Base-by-base conservation (phyloP, 129 eudicot species). In the Erigeron canadensis region DNA sequence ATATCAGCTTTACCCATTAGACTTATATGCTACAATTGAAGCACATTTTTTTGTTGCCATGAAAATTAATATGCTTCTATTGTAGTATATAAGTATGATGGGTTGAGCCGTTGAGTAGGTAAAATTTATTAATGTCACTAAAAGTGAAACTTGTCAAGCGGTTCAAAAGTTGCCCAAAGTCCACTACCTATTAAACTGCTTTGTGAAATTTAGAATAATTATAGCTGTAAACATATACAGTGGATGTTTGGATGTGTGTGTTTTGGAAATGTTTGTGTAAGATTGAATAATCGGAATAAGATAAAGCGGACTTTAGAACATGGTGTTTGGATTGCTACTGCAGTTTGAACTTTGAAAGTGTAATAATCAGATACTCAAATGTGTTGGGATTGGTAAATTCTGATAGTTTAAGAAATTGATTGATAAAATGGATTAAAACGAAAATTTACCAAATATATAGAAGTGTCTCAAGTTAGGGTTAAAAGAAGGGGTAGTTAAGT, bases 251-350 rank as follows among this genome's bases (percentile, higher is more conserved):
- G 71, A 66, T 45, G 57, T 45, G 57, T 45, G 19, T 48, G 5
- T 13, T 48, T 9, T 5, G 16, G 8, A 65, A n/a, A 11, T 21
- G 34, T 15, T 37, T 37, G 5, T 66, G 22, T 66, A 16, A 22
- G 23, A 41, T 18, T 19, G 21, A 46, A 10, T 67, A 22, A 34
- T 67, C 22, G 15, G 59, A 5, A 22, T 21, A 22, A 44, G 12
- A 66, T 66, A 66, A 66, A 57, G 12, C 2, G 13, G 17, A 22
- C 34, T 4, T 5, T 34, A 48, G 38, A 28, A 55, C 12, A 42
- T 41, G 55, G 65, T 70, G 64, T 70, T 16, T 40, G 51, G 41
- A 40, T 56, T 55, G 64, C 7, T 28, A 53, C 46, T 70, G 39
- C 9, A 12, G 38, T 53, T 53, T 54, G 38, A 67, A 67, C 37